Percentiles rank a stretch among this genome's conserved stretches.
phyloP scores from a whole-genome alignment of 2,329 filamentous ascomycete genomes.

The Penicillium sp. region DNA sequence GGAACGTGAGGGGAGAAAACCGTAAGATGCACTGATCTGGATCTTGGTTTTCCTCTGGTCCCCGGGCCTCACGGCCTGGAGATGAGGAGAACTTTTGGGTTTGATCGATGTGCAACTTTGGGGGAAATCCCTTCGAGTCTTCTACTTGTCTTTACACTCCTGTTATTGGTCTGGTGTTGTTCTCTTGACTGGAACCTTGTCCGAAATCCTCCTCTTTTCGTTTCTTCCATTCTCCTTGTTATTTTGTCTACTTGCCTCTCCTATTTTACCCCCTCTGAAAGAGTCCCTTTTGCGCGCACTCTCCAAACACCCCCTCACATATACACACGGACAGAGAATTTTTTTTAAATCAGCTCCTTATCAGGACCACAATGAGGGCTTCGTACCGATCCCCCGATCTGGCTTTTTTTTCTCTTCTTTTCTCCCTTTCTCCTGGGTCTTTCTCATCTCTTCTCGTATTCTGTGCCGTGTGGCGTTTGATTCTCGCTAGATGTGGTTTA shows the following conservation, averaged over 20 bases:
- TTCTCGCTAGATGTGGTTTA: constrained; percentile 23
- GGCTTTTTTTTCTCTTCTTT: constrained; percentile 17
- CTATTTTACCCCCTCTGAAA: constrained; percentile 23
- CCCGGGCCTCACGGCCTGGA: constrained; percentile 7
- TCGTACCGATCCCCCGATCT: constrained; percentile 21
- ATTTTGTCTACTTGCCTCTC: constrained; percentile 29
- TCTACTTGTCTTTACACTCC: constrained; percentile 6
- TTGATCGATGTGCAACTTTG: neutral
- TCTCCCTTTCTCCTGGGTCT: neutral
- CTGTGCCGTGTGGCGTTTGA: constrained; percentile 19
- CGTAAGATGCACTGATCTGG: neutral
- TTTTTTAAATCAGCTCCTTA: constrained; percentile 29
- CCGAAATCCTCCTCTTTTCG: constrained; percentile 14
- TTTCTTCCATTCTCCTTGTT: constrained; percentile 29
- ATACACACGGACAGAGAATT: constrained; percentile 26
- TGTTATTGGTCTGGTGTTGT: constrained; percentile 9
- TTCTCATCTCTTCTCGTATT: constrained; percentile 16
- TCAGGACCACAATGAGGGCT: constrained; percentile 27
- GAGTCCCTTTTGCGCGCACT: constrained; percentile 29
- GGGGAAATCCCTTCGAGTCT: constrained; percentile 1
- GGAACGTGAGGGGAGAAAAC: neutral
- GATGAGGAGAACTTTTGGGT: neutral
- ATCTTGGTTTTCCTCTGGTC: constrained; percentile 5
- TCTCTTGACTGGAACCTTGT: constrained; percentile 12
- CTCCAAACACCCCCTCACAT: constrained; percentile 23